phyloP scores from a whole-genome alignment of 75 land plant genomes.

The Sequoiadendron giganteum region DNA sequence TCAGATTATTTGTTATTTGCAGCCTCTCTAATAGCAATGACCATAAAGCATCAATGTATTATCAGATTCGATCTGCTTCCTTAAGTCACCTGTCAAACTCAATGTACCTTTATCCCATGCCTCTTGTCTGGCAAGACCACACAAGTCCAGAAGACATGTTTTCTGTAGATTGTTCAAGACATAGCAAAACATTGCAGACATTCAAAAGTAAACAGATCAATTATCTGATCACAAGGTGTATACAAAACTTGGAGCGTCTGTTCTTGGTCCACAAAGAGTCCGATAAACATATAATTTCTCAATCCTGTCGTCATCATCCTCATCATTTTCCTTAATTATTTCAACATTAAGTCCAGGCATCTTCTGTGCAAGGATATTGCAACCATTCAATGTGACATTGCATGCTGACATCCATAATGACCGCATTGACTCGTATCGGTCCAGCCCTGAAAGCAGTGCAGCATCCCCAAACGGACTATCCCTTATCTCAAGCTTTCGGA shows the following conservation, averaged over 20 bases:
- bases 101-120: neutral
- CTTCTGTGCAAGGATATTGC: slow-evolving; percentile 36
- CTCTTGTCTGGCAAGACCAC: neutral
- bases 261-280: slow-evolving; percentile 70
- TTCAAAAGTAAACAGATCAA: neutral
- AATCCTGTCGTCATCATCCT: slow-evolving; percentile 14
- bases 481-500: slow-evolving; percentile 65
- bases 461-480: slow-evolving; percentile 73
- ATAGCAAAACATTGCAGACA: neutral
- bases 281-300: slow-evolving; percentile 83
- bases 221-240: slow-evolving; percentile 33
- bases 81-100: neutral
- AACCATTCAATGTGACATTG: slow-evolving; percentile 36
- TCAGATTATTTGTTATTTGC: neutral
- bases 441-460: slow-evolving; percentile 42
- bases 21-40: neutral
- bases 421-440: slow-evolving; percentile 55
- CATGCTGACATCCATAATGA: slow-evolving; percentile 79
- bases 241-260: slow-evolving; percentile 79
- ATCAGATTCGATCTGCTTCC: neutral
- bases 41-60: neutral
- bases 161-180: neutral
- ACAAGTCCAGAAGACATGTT: neutral
- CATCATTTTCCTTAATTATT: slow-evolving; percentile 41
- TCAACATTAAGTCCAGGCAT: slow-evolving; percentile 69